Evolutionary conservation across 176 grass and related monocot genomes (phyloP), one percentile per base, ranked within the genome.

Genomic region (Oryza rufipogon): DNA sequence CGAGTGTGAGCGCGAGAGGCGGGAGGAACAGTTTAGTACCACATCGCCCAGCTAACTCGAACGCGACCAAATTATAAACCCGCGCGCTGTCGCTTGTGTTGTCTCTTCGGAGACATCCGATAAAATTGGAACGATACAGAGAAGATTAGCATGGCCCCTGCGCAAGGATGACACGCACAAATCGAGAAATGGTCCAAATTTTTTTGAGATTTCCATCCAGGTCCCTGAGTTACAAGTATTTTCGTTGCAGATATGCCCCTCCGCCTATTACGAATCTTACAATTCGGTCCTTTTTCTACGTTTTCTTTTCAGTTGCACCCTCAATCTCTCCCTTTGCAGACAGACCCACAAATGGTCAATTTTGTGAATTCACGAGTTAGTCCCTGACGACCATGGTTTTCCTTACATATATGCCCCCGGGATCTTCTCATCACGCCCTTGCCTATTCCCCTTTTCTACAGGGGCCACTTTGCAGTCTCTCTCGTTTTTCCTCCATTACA

Each of bases 81-180:
- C 2, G 3, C 15, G 6, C 9, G 14, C 3, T 0, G 0, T 0
- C 0, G 0, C 0, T 0, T 0, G 0, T 0, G 0, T 0, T 0
- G 70, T 83, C 61, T 68, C 72, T 76, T 56, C 14, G 72, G 82
- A 54, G 72, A 84, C 63, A 84, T 54, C 72, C 30, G 45, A 20
- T 76, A 84, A 84, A 84, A 84, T 84, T 84, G 30, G 45, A 84
- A 76, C 72, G 11, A 76, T 75, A 74, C 58, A 83, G 60, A 83
- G 58, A 83, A 83, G 81, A 75, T 83, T 83, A 84, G 32, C 81
- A 76, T 75, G 61, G 61, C 30, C 71, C 42, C 71, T 75, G 71
- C 44, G 61, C 63, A 68, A 54, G 61, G 81, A 68, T 84, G 72
- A 84, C 63, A 84, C 13, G 63, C 63, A 84, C 4, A 84, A 67